Percentiles rank a stretch among this genome's conserved stretches.
Evolutionary conservation across 768 basidiomycete genomes (phyloP).

Genomic region (Austroboletus festivus): DNA sequence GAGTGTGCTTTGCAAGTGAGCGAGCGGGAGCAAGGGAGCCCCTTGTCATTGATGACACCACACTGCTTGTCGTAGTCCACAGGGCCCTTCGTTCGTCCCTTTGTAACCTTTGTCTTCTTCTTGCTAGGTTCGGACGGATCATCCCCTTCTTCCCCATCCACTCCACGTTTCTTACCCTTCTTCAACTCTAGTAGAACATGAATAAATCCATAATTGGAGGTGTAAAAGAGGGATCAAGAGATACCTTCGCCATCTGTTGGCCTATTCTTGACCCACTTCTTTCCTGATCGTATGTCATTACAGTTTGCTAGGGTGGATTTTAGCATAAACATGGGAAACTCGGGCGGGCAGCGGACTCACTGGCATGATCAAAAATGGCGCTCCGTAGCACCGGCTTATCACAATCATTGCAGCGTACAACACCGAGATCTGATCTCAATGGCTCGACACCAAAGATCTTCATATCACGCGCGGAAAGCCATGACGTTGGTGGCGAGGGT

Average conservation of each 20-base stretch:
- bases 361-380: slow-evolving; percentile 69
- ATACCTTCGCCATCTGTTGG: slow-evolving; percentile 45
- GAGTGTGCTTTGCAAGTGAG: slow-evolving; percentile 98
- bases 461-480: slow-evolving; percentile 86
- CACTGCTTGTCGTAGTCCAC: slow-evolving; percentile 91
- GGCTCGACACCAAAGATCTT: slow-evolving; percentile 81
- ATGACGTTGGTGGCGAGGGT: slow-evolving; percentile 75
- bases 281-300: slow-evolving; percentile 50
- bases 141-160: slow-evolving; percentile 64
- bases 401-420: slow-evolving; percentile 78
- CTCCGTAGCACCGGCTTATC: slow-evolving; percentile 76
- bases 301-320: slow-evolving; percentile 50
- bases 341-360: slow-evolving; percentile 42
- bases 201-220: slow-evolving; percentile 4
- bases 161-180: slow-evolving; percentile 78
- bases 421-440: slow-evolving; percentile 61
- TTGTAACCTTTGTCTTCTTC: slow-evolving; percentile 80
- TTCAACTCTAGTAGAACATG: slow-evolving; percentile 34
- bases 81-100: slow-evolving; percentile 79
- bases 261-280: slow-evolving; percentile 59
- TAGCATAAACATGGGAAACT: slow-evolving; percentile 7
- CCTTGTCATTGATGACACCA: slow-evolving; percentile 96
- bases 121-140: slow-evolving; percentile 65
- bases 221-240: slow-evolving; percentile 1
- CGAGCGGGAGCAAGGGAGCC: slow-evolving; percentile 87